Conservation (phyloP, 345 rosid species). For the Eucalyptus marginata region DNA sequence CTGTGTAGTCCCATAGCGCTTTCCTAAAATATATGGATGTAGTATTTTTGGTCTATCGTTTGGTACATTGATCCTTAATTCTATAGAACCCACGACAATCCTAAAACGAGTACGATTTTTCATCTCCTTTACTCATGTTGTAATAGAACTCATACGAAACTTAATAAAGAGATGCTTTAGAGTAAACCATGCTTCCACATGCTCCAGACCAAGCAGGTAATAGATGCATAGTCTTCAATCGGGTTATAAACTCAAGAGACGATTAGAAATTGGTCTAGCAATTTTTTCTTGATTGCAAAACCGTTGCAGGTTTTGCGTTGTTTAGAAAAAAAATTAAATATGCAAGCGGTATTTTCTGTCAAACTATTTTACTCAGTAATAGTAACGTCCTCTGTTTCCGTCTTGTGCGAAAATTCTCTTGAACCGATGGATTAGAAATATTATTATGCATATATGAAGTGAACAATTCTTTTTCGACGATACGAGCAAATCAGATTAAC, state of each 20-base stretch:
- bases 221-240: background rate
- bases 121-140: background rate
- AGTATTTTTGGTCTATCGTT: background rate
- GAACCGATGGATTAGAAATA: background rate
- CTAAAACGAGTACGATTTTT: background rate
- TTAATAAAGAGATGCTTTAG: background rate
- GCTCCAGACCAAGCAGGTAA: background rate
- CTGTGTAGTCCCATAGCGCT: background rate
- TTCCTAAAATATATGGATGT: background rate
- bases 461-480: background rate
- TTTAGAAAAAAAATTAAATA: background rate
- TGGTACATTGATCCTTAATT: background rate
- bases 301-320: background rate
- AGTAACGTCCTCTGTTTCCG: background rate
- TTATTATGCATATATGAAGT: background rate
- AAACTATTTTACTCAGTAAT: background rate
- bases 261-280: background rate
- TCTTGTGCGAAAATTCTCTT: background rate
- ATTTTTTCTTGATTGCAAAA: background rate
- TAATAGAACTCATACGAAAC: background rate
- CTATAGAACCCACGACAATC: background rate
- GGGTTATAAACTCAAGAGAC: background rate
- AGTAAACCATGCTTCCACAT: background rate
- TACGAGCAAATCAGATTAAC: background rate
- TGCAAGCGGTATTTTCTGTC: background rate